A percentile compares a stretch with the other conserved stretches of the same genome.
phyloP scores from a whole-genome alignment of 345 rosid species.

The Populus davidiana region DNA sequence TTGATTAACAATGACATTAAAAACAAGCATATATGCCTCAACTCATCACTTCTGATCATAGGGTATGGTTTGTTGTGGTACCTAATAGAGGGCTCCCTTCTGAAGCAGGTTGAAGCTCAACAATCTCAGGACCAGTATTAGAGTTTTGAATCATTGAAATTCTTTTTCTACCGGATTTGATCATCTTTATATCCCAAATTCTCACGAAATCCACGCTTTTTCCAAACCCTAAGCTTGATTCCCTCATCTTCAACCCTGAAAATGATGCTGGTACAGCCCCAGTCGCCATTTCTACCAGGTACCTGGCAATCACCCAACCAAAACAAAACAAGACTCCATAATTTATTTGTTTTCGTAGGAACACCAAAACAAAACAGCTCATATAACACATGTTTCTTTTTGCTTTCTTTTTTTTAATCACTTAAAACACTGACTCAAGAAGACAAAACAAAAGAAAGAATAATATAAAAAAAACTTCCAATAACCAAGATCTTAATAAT shows the following conservation, averaged over 20 bases:
- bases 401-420: no score
- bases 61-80: constrained; percentile 18
- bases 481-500: no score
- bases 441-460: not conserved
- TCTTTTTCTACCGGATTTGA: constrained; percentile 45
- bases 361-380: not conserved
- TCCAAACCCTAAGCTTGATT: constrained; percentile 54
- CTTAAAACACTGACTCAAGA: not conserved
- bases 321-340: no score
- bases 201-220: constrained; percentile 63
- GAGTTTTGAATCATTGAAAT: constrained; percentile 58
- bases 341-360: no score
- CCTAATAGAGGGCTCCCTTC: constrained; percentile 89
- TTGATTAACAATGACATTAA: not conserved
- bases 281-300: constrained; percentile 54
- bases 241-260: constrained; percentile 56
- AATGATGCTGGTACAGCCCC: constrained; percentile 69
- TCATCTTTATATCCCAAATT: constrained; percentile 54
- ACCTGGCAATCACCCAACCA: not conserved
- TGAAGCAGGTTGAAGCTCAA: constrained; percentile 78
- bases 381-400: no score
- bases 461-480: no score
- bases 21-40: not conserved
- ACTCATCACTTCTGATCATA: not conserved
- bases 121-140: constrained; percentile 54